Conservation (phyloP, 164 flowering plant species). For the Vitis rupestris region DNA sequence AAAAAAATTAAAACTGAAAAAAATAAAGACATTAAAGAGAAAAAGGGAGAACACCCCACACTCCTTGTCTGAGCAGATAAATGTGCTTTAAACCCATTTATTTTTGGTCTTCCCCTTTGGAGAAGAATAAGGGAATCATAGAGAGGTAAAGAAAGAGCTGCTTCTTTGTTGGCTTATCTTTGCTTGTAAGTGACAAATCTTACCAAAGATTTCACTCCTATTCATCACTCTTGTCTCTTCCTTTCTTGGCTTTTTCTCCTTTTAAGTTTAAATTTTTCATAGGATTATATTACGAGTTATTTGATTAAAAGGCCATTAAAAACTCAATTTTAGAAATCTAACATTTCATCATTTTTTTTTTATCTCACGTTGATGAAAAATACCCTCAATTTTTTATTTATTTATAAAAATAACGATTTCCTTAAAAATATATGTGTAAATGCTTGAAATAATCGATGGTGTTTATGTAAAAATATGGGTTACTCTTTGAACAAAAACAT, state of each 20-base stretch:
- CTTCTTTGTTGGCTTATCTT: not conserved
- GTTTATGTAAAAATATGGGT: too few relatives aligned
- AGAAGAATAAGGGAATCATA: conserved; percentile 8
- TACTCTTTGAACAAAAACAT: too few relatives aligned
- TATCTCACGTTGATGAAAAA: too few relatives aligned
- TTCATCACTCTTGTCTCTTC: conserved; percentile 15
- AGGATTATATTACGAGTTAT: too few relatives aligned
- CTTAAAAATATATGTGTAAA: too few relatives aligned
- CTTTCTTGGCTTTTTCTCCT: conserved; percentile 16
- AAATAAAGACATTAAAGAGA: not conserved
- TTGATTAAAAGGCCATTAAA: too few relatives aligned
- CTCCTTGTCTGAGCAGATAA: conserved; percentile 18
- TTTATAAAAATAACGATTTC: too few relatives aligned
- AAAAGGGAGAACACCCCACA: conserved; percentile 21
- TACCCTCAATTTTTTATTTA: too few relatives aligned
- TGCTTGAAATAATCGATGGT: too few relatives aligned
- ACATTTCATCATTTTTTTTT: too few relatives aligned
- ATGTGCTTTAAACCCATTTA: conserved; percentile 8
- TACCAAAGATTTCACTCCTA: conserved; percentile 1
- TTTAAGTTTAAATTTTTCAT: too few relatives aligned
- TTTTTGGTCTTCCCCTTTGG: conserved; percentile 1
- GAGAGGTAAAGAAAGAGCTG: not conserved
- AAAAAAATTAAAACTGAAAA: not conserved
- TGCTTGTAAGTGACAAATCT: conserved; percentile 9
- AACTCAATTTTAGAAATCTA: too few relatives aligned